Evolutionary conservation across 2,329 filamentous ascomycete genomes (phyloP).

Genomic region (Xylariales sp.): DNA sequence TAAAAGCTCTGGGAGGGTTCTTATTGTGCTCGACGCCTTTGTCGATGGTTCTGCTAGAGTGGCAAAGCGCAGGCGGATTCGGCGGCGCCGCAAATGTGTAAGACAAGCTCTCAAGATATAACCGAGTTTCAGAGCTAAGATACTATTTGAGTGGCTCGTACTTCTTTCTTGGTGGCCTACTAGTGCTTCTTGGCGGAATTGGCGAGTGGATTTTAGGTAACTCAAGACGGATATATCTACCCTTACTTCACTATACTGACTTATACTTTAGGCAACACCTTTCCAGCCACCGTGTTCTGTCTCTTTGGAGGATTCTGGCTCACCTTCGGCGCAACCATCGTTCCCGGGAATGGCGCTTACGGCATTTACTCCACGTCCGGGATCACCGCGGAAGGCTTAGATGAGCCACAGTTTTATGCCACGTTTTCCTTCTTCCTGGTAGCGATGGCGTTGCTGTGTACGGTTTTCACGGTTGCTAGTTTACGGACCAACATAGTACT

Average conservation of each 20-base stretch:
- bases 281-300: slow-evolving; percentile 18
- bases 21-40: slow-evolving; percentile 19
- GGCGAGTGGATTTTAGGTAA: slow-evolving; percentile 28
- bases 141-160: slow-evolving; percentile 17
- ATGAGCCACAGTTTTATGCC: slow-evolving; percentile 18
- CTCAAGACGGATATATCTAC: background rate
- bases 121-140: background rate
- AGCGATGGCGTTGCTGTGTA: slow-evolving; percentile 20
- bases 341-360: slow-evolving; percentile 14
- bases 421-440: slow-evolving; percentile 23
- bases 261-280: slow-evolving; percentile 19
- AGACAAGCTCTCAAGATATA: background rate
- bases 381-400: background rate
- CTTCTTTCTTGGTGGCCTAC: slow-evolving; percentile 17
- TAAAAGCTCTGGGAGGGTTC: slow-evolving; percentile 19
- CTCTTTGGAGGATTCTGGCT: slow-evolving; percentile 23
- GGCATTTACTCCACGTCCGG: slow-evolving; percentile 14
- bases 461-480: slow-evolving; percentile 12
- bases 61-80: slow-evolving; percentile 21
- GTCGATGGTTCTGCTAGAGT: slow-evolving; percentile 14
- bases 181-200: slow-evolving; percentile 23
- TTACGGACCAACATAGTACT: slow-evolving; percentile 15
- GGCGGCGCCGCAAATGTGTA: slow-evolving; percentile 20
- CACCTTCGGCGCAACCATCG: slow-evolving; percentile 20
- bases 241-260: background rate